Percentiles rank a stretch among this genome's conserved stretches.
These are phyloP conservation scores for Pseudotsuga menziesii DNA, from an alignment of 75 land plant species.

Conservation along the genomic window DNA sequence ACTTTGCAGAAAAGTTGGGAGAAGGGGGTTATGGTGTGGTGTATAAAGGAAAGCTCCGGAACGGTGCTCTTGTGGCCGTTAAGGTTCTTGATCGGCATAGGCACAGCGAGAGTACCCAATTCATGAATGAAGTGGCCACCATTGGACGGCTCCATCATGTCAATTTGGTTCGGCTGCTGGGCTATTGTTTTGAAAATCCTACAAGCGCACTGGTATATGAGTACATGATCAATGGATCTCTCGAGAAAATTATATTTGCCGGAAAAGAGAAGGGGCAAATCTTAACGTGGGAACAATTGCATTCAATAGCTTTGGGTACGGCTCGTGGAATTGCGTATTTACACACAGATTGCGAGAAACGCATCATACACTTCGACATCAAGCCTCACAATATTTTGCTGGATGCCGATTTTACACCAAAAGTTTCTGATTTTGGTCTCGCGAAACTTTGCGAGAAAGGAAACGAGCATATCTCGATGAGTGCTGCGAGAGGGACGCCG, in stretches of 20 bases:
- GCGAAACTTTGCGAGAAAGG: conserved; percentile 15
- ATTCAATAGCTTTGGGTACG: conserved; percentile 25
- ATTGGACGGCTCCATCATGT: conserved; percentile 30
- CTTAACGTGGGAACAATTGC: conserved; percentile 9
- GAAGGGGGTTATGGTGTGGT: conserved; percentile 30
- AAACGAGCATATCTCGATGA: conserved; percentile 8
- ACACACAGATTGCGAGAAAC: conserved; percentile 27
- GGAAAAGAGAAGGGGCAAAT: neutral
- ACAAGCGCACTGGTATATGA: conserved; percentile 30
- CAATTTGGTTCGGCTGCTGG: conserved; percentile 28
- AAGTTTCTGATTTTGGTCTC: conserved; percentile 34
- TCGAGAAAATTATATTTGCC: conserved; percentile 25
- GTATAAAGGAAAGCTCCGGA: conserved; percentile 22
- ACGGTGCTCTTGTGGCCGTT: conserved; percentile 18
- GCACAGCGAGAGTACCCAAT: conserved; percentile 15
- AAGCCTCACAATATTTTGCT: conserved; percentile 38
- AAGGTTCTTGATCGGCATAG: conserved; percentile 15
- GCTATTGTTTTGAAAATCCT: conserved; percentile 22
- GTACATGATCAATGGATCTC: conserved; percentile 35
- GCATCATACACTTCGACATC: conserved; percentile 34
- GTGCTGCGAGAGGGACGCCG: conserved; percentile 14
- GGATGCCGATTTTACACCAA: conserved; percentile 16
- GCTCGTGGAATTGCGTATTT: conserved; percentile 35
- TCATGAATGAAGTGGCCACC: conserved; percentile 26
- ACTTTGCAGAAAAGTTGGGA: conserved; percentile 17